Percentiles rank a stretch among this genome's conserved stretches.
phyloP scores from a whole-genome alignment of 1,139 yeast species.

The Kodamaea alishanica region DNA sequence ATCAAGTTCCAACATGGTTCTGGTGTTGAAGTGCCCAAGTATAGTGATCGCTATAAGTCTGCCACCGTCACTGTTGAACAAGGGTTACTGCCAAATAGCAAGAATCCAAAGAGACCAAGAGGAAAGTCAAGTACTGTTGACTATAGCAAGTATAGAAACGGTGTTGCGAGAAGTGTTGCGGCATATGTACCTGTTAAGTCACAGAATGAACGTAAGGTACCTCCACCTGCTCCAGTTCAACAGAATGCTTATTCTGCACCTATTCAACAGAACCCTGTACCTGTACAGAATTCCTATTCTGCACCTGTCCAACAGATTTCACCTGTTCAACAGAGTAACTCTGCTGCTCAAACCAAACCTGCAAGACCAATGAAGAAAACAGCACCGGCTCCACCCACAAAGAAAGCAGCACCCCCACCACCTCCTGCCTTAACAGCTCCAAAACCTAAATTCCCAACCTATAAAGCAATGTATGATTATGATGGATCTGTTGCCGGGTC shows the following conservation, averaged over 20 bases:
- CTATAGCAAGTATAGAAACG: slow-evolving; percentile 32
- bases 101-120: slow-evolving; percentile 69
- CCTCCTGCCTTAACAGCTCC: slow-evolving; percentile 60
- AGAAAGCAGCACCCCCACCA: slow-evolving; percentile 38
- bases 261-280: no score
- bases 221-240: slow-evolving; percentile 12
- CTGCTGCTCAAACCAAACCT: slow-evolving; percentile 17
- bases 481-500: slow-evolving; percentile 83
- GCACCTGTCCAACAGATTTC: neutral
- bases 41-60: slow-evolving; percentile 79
- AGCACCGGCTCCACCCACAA: slow-evolving; percentile 38
- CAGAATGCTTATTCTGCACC: no score
- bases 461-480: slow-evolving; percentile 83
- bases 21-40: slow-evolving; percentile 50
- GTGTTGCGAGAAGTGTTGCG: slow-evolving; percentile 4
- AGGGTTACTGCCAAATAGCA: slow-evolving; percentile 73
- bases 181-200: slow-evolving; percentile 1
- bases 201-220: slow-evolving; percentile 6
- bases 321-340: neutral
- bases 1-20: slow-evolving; percentile 65
- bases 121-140: slow-evolving; percentile 39
- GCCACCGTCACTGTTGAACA: slow-evolving; percentile 78
- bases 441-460: slow-evolving; percentile 71
- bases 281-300: no score
- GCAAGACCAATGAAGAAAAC: slow-evolving; percentile 30